Evolutionary conservation across 441 rosid genomes (phyloP).

Genomic region (Brassica balearica): DNA sequence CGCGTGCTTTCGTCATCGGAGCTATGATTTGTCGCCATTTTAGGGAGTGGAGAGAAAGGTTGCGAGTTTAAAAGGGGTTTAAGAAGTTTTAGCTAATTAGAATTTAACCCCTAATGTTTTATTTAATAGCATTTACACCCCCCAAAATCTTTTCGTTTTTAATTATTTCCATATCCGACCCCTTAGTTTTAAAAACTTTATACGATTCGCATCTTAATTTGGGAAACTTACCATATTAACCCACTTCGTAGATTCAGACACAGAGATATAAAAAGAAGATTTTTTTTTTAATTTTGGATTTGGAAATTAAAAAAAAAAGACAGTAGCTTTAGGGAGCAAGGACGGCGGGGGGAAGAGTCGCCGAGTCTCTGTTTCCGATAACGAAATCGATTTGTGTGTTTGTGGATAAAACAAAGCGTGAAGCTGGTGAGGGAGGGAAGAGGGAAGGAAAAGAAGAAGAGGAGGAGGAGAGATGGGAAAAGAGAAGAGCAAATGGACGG

Average conservation of each 20-base stretch:
- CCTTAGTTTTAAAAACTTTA: not conserved
- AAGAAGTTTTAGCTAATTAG: constrained; percentile 3
- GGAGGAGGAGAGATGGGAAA: constrained; percentile 67
- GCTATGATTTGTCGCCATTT: constrained; percentile 34
- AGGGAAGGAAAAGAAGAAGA: too few species aligned
- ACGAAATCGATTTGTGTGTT: not conserved
- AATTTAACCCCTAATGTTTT: constrained; percentile 29
- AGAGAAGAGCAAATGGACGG: constrained; percentile 88
- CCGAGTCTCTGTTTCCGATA: not conserved
- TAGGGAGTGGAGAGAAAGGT: not conserved
- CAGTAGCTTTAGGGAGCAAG: not conserved
- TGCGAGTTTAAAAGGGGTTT: not conserved
- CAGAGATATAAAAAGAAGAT: not conserved
- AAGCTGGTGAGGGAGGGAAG: constrained; percentile 3
- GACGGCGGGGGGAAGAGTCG: constrained; percentile 5
- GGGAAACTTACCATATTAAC: constrained; percentile 11
- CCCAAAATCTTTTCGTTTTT: not conserved
- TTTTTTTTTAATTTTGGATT: not conserved
- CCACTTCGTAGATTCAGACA: not conserved
- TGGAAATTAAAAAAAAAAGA: not conserved
- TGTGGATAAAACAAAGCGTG: not conserved
- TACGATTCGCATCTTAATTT: constrained; percentile 7
- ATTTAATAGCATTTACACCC: not conserved
- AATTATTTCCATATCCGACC: not conserved
- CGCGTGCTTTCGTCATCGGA: constrained; percentile 50